phyloP scores from a whole-genome alignment of 2,329 filamentous ascomycete genomes.

The Teratosphaeria pseudoeucalypti region DNA sequence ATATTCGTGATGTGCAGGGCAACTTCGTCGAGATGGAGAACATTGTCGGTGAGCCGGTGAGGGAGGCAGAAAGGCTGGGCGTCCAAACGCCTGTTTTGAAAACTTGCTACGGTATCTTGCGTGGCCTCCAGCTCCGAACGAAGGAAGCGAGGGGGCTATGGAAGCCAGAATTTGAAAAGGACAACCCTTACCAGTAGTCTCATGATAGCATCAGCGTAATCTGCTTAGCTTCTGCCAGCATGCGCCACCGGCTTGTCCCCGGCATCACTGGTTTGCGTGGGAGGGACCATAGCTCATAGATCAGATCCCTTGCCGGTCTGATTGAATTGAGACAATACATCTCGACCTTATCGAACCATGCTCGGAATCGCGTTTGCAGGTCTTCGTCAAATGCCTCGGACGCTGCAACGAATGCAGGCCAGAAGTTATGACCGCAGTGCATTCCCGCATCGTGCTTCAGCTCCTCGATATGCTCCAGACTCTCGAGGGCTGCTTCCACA shows the following conservation, averaged over 20 bases:
- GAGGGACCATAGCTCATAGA: not conserved
- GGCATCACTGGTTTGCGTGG: not conserved
- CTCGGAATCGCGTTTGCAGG: not conserved
- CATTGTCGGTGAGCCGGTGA: slow-evolving; percentile 46
- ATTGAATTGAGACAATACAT: not conserved
- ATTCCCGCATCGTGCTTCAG: not conserved
- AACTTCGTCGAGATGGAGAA: slow-evolving; percentile 49
- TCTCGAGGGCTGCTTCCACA: not conserved
- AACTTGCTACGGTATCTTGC: not conserved
- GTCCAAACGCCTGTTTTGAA: slow-evolving; percentile 34
- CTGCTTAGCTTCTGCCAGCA: not conserved
- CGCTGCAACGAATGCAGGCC: not conserved
- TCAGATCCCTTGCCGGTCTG: not conserved
- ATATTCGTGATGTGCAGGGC: slow-evolving; percentile 17
- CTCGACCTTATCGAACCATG: not conserved
- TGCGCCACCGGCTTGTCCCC: not conserved
- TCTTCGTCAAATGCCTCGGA: not conserved
- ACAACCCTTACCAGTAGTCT: not conserved
- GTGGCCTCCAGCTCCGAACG: not conserved
- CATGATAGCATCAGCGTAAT: not conserved
- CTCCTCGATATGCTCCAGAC: not conserved
- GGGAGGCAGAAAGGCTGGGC: slow-evolving; percentile 39
- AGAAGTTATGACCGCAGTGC: not conserved
- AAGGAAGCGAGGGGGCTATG: not conserved
- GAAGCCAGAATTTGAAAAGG: not conserved